phyloP scores from a whole-genome alignment of 1,139 yeast genomes.

The Protomyces pachydermus region DNA sequence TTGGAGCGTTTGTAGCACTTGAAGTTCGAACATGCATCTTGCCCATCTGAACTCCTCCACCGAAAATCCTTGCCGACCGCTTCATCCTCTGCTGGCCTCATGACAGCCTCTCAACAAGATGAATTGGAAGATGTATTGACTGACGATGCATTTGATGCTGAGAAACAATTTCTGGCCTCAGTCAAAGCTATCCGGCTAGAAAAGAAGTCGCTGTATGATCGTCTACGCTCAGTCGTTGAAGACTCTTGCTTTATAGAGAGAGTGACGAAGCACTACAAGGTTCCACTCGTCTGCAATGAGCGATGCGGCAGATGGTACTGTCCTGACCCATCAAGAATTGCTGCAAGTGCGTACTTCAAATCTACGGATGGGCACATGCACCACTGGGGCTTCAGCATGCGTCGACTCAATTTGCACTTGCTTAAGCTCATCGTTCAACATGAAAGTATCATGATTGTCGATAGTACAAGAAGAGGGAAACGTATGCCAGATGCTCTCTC shows the following conservation, averaged over 20 bases:
- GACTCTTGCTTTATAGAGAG: constrained; percentile 50
- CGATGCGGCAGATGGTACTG: constrained; percentile 88
- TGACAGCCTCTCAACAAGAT: not conserved
- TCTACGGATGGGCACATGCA: constrained; percentile 85
- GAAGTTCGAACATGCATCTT: too few species aligned
- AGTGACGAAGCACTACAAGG: constrained; percentile 38
- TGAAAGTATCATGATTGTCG: constrained; percentile 61
- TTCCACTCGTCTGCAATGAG: constrained; percentile 60
- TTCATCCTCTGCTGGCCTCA: not conserved
- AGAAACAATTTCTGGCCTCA: not conserved
- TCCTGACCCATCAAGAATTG: constrained; percentile 41
- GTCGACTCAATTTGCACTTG: constrained; percentile 70
- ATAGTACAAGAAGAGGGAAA: constrained; percentile 81
- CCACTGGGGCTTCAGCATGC: constrained; percentile 70
- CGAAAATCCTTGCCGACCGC: too few species aligned
- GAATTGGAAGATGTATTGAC: not conserved
- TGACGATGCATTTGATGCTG: not conserved
- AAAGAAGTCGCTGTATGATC: constrained; percentile 44
- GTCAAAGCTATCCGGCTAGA: not conserved
- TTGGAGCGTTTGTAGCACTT: too few species aligned
- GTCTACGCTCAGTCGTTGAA: constrained; percentile 63
- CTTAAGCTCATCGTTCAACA: constrained; percentile 46
- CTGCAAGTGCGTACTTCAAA: constrained; percentile 65
- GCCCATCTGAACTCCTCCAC: too few species aligned
- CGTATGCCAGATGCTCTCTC: constrained; percentile 79